phyloP scores from a whole-genome alignment of 2,329 filamentous ascomycete species.

The Clarireedia homoeocarpa region DNA sequence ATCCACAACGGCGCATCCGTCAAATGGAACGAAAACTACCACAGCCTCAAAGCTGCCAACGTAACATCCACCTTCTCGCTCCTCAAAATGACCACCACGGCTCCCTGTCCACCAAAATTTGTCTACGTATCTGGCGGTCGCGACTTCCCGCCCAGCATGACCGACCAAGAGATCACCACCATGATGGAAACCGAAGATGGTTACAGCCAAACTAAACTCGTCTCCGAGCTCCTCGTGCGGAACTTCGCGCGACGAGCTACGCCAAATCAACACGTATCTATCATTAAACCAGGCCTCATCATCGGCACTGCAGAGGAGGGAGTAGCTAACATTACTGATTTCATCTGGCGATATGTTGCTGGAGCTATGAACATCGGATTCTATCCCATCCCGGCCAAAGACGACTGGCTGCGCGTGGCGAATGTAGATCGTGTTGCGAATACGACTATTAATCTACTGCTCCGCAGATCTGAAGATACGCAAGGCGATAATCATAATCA shows the following conservation, averaged over 20 bases:
- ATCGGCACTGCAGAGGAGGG: constrained; percentile 17
- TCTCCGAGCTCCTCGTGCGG: constrained; percentile 49
- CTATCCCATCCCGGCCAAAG: not conserved
- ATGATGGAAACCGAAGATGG: constrained; percentile 44
- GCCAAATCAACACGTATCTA: not conserved
- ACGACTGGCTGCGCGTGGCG: constrained; percentile 4
- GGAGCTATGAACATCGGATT: constrained; percentile 9
- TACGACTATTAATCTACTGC: not conserved
- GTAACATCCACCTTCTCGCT: constrained; percentile 46
- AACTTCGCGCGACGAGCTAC: constrained; percentile 2
- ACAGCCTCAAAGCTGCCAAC: constrained; percentile 54
- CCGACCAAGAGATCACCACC: not conserved
- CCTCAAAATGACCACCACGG: constrained; percentile 5
- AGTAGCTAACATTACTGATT: constrained; percentile 20
- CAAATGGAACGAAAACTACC: constrained; percentile 67
- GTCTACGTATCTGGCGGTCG: constrained; percentile 3
- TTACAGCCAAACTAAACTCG: constrained; percentile 88
- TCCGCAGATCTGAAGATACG: not conserved
- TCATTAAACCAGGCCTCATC: constrained; percentile 19
- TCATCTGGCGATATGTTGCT: constrained; percentile 21
- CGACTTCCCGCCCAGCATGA: not conserved
- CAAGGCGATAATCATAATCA: not conserved
- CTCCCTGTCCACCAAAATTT: not conserved
- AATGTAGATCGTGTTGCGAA: not conserved
- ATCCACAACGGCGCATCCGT: constrained; percentile 75